phyloP scores from a whole-genome alignment of 2,329 filamentous ascomycete species.

The Microthyrium microscopicum region DNA sequence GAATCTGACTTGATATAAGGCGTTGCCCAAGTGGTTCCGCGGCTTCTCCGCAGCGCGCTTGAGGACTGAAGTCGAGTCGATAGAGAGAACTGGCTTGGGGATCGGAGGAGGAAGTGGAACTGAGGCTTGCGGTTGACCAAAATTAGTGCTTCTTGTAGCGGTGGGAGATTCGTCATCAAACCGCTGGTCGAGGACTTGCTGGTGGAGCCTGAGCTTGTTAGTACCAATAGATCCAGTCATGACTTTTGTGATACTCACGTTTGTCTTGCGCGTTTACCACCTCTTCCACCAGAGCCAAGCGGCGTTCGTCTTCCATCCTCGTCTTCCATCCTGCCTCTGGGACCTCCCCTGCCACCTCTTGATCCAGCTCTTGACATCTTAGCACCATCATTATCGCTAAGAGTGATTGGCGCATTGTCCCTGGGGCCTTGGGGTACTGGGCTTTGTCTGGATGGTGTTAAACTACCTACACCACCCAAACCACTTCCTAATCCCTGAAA shows the following conservation, averaged over 20 bases:
- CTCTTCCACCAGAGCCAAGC: conserved; percentile 40
- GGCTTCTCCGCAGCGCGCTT: conserved; percentile 54
- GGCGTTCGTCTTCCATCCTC: conserved; percentile 49
- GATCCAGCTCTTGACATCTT: conserved; percentile 19
- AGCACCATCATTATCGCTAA: conserved; percentile 10
- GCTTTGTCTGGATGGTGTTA: conserved; percentile 37
- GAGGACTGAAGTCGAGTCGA: conserved; percentile 54
- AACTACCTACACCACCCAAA: conserved; percentile 35
- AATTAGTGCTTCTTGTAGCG: conserved; percentile 14
- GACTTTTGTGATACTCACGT: too few species aligned
- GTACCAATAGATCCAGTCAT: too few species aligned
- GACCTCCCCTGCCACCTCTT: conserved; percentile 15
- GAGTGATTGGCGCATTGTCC: neutral
- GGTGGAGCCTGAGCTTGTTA: conserved; percentile 26
- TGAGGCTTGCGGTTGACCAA: conserved; percentile 24
- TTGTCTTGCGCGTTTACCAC: conserved; percentile 48
- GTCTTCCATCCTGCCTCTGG: conserved; percentile 47
- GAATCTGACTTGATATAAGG: conserved; percentile 59
- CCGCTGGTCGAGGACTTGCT: conserved; percentile 31
- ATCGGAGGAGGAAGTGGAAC: conserved; percentile 19
- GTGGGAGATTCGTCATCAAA: conserved; percentile 12
- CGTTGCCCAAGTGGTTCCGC: conserved; percentile 68
- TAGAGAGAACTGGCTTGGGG: conserved; percentile 46
- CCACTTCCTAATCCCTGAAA: conserved; percentile 81
- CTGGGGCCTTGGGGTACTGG: conserved; percentile 20